A percentile compares a stretch with the other conserved stretches of the same genome.
phyloP scores from a whole-genome alignment of 78 protist genomes.

The Monosiga brevicollis region DNA sequence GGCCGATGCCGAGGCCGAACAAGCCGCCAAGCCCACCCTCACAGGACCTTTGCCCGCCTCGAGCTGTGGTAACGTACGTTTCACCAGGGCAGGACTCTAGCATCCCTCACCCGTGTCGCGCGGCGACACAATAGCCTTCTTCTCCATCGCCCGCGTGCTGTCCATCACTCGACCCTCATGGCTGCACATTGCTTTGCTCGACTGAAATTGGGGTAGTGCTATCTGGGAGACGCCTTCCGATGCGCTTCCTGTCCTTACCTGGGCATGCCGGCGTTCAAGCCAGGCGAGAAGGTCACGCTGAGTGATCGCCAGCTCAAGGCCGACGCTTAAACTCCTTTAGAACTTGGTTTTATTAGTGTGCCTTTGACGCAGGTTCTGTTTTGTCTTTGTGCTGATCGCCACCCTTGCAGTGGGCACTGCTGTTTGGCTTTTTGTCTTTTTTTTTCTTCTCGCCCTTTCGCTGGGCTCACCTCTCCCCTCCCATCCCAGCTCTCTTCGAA shows the following conservation, averaged over 20 bases:
- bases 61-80: constrained; percentile 10
- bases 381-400: too few relatives aligned
- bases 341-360: too few relatives aligned
- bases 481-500: too few relatives aligned
- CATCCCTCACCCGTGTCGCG: neutral
- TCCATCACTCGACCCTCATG: neutral
- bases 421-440: too few relatives aligned
- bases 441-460: too few relatives aligned
- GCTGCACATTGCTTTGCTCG: neutral
- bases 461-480: too few relatives aligned
- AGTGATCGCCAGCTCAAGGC: constrained; percentile 20
- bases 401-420: too few relatives aligned
- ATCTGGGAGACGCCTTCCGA: constrained; percentile 70
- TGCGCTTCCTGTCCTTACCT: constrained; percentile 62
- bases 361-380: too few relatives aligned
- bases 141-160: neutral
- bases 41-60: neutral
- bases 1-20: constrained; percentile 3
- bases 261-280: constrained; percentile 65
- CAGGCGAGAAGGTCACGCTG: constrained; percentile 46
- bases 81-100: neutral
- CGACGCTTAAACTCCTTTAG: too few relatives aligned
- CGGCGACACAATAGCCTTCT: neutral
- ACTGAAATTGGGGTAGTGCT: constrained; percentile 20
- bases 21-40: neutral